Evolutionary conservation across 2,329 filamentous ascomycete species (phyloP).

Genomic region (Epichloe gansuensis): DNA sequence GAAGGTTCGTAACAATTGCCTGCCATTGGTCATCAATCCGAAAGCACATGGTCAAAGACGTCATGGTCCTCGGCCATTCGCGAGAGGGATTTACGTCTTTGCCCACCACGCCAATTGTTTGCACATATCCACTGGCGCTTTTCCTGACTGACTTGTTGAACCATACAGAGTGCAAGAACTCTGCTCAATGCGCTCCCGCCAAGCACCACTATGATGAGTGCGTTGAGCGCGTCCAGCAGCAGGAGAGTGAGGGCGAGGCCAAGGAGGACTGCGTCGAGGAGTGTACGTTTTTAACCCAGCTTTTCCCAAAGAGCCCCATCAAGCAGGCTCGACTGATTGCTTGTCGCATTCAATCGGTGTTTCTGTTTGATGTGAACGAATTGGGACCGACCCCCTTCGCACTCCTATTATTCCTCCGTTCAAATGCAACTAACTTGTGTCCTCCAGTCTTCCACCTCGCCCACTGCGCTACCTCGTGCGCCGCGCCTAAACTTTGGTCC

Average conservation of each 20-base stretch:
- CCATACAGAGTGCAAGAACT: slow-evolving; percentile 71
- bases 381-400: background rate
- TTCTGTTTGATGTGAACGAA: slow-evolving; percentile 5
- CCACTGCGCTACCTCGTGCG: slow-evolving; percentile 87
- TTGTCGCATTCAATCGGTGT: background rate
- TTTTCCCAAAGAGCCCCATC: background rate
- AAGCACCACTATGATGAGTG: slow-evolving; percentile 99
- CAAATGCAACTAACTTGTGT: background rate
- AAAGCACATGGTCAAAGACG: background rate
- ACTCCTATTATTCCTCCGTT: background rate
- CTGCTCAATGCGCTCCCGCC: slow-evolving; percentile 66
- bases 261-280: slow-evolving; percentile 98
- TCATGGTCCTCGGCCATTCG: slow-evolving; percentile 3
- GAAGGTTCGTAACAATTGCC: slow-evolving; percentile 57
- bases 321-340: background rate
- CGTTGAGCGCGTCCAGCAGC: slow-evolving; percentile 67
- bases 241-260: slow-evolving; percentile 55
- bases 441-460: slow-evolving; percentile 87
- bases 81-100: background rate
- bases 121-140: background rate
- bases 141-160: slow-evolving; percentile 11
- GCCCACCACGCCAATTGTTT: background rate
- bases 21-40: background rate
- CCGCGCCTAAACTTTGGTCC: slow-evolving; percentile 90
- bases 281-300: slow-evolving; percentile 53